These are phyloP conservation scores for Botryotinia globosa DNA, from an alignment of 2,329 filamentous ascomycete species.

Conservation along the genomic window DNA sequence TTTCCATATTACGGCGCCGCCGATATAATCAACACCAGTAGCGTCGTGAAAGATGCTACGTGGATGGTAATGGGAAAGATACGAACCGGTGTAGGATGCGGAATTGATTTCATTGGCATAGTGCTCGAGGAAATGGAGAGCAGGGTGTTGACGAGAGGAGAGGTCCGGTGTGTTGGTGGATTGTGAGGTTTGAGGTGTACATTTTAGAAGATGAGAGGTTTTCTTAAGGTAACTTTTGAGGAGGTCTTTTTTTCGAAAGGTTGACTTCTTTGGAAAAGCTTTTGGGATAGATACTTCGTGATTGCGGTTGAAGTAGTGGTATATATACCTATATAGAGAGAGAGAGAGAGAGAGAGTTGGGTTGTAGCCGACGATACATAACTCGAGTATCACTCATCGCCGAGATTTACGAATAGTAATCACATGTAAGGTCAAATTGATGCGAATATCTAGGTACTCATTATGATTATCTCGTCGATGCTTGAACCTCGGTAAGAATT, in stretches of 20 bases:
- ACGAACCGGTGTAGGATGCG: neutral
- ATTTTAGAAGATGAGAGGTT: neutral
- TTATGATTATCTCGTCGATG: neutral
- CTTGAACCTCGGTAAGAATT: neutral
- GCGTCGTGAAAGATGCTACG: conserved; percentile 5
- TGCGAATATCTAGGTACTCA: neutral
- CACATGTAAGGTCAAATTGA: neutral
- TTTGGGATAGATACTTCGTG: too few relatives aligned
- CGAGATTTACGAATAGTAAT: neutral
- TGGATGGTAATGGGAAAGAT: conserved; percentile 17
- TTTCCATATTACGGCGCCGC: conserved; percentile 10
- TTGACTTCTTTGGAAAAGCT: too few relatives aligned
- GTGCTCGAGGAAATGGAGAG: conserved; percentile 12
- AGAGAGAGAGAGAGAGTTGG: too few relatives aligned
- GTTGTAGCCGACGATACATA: neutral
- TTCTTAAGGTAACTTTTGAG: too few relatives aligned
- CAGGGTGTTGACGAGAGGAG: neutral
- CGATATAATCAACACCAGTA: conserved; percentile 12
- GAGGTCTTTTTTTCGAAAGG: neutral
- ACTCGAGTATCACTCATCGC: neutral
- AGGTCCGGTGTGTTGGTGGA: neutral
- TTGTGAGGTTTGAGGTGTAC: neutral
- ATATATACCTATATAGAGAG: neutral
- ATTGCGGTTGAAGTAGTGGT: too few relatives aligned
- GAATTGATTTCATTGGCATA: conserved; percentile 3